These are phyloP conservation scores for Sclerotinia glacialis DNA, from an alignment of 2,329 filamentous ascomycete genomes.

Conservation along the genomic window DNA sequence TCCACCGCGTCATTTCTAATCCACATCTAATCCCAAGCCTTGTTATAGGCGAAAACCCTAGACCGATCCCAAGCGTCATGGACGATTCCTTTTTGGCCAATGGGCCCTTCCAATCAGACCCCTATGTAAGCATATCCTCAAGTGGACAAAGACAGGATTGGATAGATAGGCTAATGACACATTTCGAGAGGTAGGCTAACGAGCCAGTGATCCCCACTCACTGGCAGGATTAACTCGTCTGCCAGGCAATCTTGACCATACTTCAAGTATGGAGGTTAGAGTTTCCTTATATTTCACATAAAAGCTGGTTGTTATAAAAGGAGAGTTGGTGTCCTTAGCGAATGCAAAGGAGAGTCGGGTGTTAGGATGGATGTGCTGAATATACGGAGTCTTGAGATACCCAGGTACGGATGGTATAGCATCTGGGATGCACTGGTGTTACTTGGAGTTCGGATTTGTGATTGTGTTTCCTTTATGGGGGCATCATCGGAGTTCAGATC, in stretches of 20 bases:
- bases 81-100: neutral
- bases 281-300: neutral
- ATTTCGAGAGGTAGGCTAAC: neutral
- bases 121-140: neutral
- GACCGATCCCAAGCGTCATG: constrained; percentile 8
- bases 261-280: neutral
- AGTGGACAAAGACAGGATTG: neutral
- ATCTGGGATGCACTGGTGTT: neutral
- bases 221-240: constrained; percentile 6
- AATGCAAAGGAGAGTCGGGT: neutral
- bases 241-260: neutral
- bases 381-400: neutral
- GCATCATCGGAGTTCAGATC: neutral
- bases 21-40: neutral
- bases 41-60: neutral
- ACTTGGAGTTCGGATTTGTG: neutral
- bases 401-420: neutral
- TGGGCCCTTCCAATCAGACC: neutral
- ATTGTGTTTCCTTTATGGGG: neutral
- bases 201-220: constrained; percentile 7
- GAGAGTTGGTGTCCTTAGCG: neutral
- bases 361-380: neutral
- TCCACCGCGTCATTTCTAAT: neutral
- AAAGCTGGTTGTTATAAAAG: neutral
- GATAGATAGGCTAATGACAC: neutral